phyloP scores from a whole-genome alignment of 129 eudicot genomes.

The Oenanthe sinensis region DNA sequence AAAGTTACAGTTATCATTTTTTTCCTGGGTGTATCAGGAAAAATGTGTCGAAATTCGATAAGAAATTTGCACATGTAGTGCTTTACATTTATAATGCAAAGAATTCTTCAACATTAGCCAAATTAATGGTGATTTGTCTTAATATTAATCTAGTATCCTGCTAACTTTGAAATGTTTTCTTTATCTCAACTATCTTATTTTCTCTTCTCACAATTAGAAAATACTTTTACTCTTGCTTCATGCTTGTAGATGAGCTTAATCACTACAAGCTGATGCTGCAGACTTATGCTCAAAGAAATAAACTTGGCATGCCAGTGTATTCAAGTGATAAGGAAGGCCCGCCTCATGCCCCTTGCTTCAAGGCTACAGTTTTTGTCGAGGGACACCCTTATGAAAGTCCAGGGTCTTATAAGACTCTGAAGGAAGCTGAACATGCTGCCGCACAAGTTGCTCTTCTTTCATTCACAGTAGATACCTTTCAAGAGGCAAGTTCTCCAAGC shows the following conservation, averaged over 20 bases:
- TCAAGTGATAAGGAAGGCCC: constrained; percentile 17
- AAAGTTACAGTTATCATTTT: not conserved
- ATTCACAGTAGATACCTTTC: constrained; percentile 18
- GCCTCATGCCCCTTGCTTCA: constrained; percentile 22
- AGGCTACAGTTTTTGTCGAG: constrained; percentile 17
- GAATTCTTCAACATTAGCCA: not conserved
- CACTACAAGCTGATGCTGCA: constrained; percentile 30
- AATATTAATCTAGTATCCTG: not conserved
- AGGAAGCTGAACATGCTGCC: constrained; percentile 36
- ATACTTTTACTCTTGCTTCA: not conserved
- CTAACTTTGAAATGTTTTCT: not conserved
- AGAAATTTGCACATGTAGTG: not conserved
- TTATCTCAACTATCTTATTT: not conserved
- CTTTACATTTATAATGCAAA: not conserved
- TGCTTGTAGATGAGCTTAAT: constrained; percentile 10
- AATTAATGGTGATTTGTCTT: not conserved
- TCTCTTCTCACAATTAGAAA: not conserved
- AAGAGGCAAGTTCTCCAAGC: constrained; percentile 22
- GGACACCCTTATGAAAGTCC: constrained; percentile 20
- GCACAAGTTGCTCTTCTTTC: constrained; percentile 31
- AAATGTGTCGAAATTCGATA: no score
- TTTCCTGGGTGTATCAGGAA: not conserved
- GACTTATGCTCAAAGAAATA: constrained; percentile 18
- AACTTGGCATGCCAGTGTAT: constrained; percentile 21
- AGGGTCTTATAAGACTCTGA: constrained; percentile 14